Percentiles rank a stretch among this genome's conserved stretches.
Conservation (phyloP, 129 eudicot species). For the Centaurea solstitialis region DNA sequence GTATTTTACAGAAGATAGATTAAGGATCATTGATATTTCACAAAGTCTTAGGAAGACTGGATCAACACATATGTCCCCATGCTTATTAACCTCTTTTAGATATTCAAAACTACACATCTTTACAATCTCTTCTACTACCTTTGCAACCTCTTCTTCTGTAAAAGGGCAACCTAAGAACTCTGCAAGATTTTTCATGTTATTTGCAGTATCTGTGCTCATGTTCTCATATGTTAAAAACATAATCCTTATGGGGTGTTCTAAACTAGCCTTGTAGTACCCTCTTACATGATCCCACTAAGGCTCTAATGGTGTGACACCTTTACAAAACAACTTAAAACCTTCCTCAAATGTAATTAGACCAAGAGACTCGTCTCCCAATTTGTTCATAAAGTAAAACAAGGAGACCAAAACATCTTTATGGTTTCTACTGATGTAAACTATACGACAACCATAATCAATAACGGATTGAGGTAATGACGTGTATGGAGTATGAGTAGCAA, state of each 20-base stretch:
- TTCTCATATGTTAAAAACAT: constrained; percentile 54
- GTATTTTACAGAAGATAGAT: too few species aligned
- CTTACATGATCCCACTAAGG: constrained; percentile 33
- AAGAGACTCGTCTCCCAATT: constrained; percentile 10
- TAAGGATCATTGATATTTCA: too few species aligned
- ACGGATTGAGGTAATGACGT: too few species aligned
- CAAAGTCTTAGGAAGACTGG: too few species aligned
- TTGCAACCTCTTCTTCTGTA: constrained; percentile 4
- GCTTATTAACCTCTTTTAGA: constrained; percentile 12
- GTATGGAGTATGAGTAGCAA: too few species aligned
- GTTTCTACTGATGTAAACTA: too few species aligned
- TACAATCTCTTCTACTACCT: constrained; percentile 1
- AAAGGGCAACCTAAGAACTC: constrained; percentile 39
- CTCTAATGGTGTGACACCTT: constrained; percentile 28
- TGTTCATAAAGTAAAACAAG: too few species aligned
- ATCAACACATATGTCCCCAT: not conserved
- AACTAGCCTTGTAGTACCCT: constrained; percentile 39
- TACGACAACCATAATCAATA: too few species aligned
- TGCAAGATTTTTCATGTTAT: too few species aligned
- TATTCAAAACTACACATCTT: constrained; percentile 4
- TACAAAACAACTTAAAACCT: constrained; percentile 24
- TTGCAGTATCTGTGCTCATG: constrained; percentile 21
- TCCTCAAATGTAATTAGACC: constrained; percentile 5
- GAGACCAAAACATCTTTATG: too few species aligned
- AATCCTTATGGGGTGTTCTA: constrained; percentile 25